Conservation (phyloP, 148 eudicot genomes). For the Cornus kousa region DNA sequence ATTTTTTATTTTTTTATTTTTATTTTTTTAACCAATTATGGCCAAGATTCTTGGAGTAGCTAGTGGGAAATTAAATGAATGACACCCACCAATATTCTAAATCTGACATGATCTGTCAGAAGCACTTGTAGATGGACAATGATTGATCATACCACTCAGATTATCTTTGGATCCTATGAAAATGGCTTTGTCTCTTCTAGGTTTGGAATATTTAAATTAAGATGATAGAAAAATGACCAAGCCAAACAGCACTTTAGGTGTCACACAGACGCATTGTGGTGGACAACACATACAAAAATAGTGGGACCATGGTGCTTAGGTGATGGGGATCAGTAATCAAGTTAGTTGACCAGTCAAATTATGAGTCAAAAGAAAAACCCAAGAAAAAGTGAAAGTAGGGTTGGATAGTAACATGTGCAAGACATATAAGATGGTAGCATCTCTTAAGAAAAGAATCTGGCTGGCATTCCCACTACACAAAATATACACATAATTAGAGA, state of each 20-base stretch:
- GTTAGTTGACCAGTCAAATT: constrained; percentile 27
- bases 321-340: constrained; percentile 18
- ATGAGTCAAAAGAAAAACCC: constrained; percentile 24
- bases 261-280: no score
- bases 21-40: constrained; percentile 14
- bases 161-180: constrained; percentile 22
- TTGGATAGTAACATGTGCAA: constrained; percentile 16
- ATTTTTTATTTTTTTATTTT: background rate
- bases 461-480: constrained; percentile 8
- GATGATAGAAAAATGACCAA: no score
- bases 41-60: constrained; percentile 20
- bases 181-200: background rate
- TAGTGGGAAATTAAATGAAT: constrained; percentile 23
- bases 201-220: no score
- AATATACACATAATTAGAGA: background rate
- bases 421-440: constrained; percentile 5
- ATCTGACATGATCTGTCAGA: constrained; percentile 7
- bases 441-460: constrained; percentile 28
- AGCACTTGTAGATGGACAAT: constrained; percentile 15
- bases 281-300: background rate
- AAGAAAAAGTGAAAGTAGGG: constrained; percentile 22
- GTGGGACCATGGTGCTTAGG: constrained; percentile 8
- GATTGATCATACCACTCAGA: constrained; percentile 20
- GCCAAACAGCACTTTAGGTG: background rate
- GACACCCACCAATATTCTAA: constrained; percentile 20